Conservation (phyloP, 495 filamentous ascomycete species). For the Podospora australis region DNA sequence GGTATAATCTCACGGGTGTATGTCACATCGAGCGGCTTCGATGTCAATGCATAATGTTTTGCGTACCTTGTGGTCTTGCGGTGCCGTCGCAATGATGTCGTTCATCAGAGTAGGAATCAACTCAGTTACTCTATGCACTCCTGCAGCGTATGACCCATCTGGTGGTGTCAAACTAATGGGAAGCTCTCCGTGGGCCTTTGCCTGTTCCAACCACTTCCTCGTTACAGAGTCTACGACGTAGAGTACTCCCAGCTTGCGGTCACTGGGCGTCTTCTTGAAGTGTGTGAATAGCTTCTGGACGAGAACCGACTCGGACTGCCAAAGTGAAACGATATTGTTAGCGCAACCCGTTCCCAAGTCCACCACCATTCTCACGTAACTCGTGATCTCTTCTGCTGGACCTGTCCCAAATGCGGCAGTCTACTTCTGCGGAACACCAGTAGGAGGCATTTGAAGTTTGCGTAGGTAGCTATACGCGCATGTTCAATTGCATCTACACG, state of each 20-base stretch:
- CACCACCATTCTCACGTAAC: too few relatives aligned
- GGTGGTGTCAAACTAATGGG: slow-evolving; percentile 65
- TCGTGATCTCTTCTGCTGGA: too few relatives aligned
- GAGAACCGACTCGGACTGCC: slow-evolving; percentile 87
- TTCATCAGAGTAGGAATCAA: slow-evolving; percentile 89
- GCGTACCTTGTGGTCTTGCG: slow-evolving; percentile 98
- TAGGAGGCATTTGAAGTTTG: too few relatives aligned
- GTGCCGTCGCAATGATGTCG: slow-evolving; percentile 83
- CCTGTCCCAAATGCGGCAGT: too few relatives aligned
- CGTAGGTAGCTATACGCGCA: too few relatives aligned
- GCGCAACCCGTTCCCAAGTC: slow-evolving; percentile 13
- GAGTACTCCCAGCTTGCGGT: slow-evolving; percentile 96
- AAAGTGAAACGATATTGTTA: slow-evolving; percentile 20
- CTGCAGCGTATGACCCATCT: slow-evolving; percentile 90
- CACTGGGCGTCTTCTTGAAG: slow-evolving; percentile 90
- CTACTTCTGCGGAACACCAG: too few relatives aligned
- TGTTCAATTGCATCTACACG: too few relatives aligned
- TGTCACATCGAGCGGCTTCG: too few relatives aligned
- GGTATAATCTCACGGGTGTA: too few relatives aligned
- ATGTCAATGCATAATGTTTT: slow-evolving; percentile 12
- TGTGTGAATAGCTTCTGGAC: slow-evolving; percentile 95
- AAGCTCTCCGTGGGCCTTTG: slow-evolving; percentile 73
- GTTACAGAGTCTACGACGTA: slow-evolving; percentile 99
- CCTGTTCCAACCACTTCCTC: slow-evolving; percentile 95
- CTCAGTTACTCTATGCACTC: slow-evolving; percentile 94